phyloP scores from a whole-genome alignment of 176 grass and related monocot genomes.

The Ensete glaucum region DNA sequence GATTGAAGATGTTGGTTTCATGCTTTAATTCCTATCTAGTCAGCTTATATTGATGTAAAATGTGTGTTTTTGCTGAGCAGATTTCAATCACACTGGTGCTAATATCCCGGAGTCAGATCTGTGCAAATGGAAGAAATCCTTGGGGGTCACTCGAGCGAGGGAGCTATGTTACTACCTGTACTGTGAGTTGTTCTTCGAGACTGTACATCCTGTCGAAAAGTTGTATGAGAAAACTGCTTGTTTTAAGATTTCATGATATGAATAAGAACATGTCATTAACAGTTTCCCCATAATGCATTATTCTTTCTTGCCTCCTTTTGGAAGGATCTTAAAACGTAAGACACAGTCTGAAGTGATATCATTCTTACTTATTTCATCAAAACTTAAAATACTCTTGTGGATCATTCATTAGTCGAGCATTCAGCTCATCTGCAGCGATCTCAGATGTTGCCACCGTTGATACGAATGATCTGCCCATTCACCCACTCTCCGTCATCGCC shows the following conservation, averaged over 20 bases:
- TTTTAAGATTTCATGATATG: background rate
- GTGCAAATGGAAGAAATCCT: background rate
- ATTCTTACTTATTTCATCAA: too few relatives aligned
- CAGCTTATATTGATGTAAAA: background rate
- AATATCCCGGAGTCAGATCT: background rate
- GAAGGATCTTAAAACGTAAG: too few relatives aligned
- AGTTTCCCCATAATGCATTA: background rate
- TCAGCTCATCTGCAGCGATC: background rate
- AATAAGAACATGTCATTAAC: background rate
- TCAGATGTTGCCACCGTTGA: conserved; percentile 10
- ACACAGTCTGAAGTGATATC: too few relatives aligned
- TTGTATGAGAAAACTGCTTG: background rate
- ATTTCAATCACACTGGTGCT: background rate
- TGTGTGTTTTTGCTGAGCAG: background rate
- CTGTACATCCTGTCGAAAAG: background rate
- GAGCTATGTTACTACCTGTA: background rate
- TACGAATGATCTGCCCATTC: background rate
- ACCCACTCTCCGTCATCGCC: conserved; percentile 1
- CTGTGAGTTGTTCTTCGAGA: background rate
- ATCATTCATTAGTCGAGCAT: too few relatives aligned
- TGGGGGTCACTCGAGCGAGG: background rate
- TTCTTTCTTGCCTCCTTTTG: background rate
- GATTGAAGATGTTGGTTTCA: too few relatives aligned
- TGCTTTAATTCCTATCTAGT: background rate
- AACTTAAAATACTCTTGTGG: too few relatives aligned